A percentile compares a stretch with the other conserved stretches of the same genome.
Evolutionary conservation across 805 yeast genomes (phyloP).

Genomic region (Yamadazyma sp.): DNA sequence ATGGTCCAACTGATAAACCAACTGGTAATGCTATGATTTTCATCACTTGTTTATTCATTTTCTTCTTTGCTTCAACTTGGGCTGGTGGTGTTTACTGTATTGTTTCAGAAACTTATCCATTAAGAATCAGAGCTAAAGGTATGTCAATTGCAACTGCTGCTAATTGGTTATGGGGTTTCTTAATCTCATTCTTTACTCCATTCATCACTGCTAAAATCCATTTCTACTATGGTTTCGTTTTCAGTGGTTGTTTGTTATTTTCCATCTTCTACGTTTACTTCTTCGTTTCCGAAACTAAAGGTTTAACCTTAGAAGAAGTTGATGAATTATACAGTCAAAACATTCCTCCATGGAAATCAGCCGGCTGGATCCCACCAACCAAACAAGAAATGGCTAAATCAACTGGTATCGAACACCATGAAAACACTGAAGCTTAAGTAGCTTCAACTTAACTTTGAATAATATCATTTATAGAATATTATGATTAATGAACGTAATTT

Average conservation of each 20-base stretch:
- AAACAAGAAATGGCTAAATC: slow-evolving; percentile 16
- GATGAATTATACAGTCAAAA: slow-evolving; percentile 58
- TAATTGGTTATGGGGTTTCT: slow-evolving; percentile 62
- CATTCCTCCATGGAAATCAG: slow-evolving; percentile 38
- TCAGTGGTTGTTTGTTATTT: slow-evolving; percentile 60
- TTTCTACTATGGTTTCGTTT: slow-evolving; percentile 63
- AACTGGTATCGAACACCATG: slow-evolving; percentile 8
- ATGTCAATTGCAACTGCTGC: slow-evolving; percentile 65
- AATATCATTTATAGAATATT: neutral
- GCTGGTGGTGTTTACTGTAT: slow-evolving; percentile 68
- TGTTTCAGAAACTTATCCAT: slow-evolving; percentile 66
- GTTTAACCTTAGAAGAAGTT: slow-evolving; percentile 78
- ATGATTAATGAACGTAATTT: neutral
- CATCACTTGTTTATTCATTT: slow-evolving; percentile 59
- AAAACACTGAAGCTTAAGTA: slow-evolving; percentile 3
- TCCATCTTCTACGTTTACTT: slow-evolving; percentile 68
- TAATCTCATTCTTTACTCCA: slow-evolving; percentile 66
- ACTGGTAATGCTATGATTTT: slow-evolving; percentile 63
- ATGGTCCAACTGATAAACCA: slow-evolving; percentile 39
- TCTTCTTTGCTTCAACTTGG: slow-evolving; percentile 69
- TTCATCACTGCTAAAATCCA: slow-evolving; percentile 57
- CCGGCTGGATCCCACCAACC: slow-evolving; percentile 50
- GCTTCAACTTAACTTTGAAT: neutral
- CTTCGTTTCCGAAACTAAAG: slow-evolving; percentile 75
- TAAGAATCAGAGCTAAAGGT: slow-evolving; percentile 57